A percentile compares a stretch with the other conserved stretches of the same genome.
These are phyloP conservation scores for Psilocybe azurescens DNA, from an alignment of 768 basidiomycete species.

Conservation along the genomic window DNA sequence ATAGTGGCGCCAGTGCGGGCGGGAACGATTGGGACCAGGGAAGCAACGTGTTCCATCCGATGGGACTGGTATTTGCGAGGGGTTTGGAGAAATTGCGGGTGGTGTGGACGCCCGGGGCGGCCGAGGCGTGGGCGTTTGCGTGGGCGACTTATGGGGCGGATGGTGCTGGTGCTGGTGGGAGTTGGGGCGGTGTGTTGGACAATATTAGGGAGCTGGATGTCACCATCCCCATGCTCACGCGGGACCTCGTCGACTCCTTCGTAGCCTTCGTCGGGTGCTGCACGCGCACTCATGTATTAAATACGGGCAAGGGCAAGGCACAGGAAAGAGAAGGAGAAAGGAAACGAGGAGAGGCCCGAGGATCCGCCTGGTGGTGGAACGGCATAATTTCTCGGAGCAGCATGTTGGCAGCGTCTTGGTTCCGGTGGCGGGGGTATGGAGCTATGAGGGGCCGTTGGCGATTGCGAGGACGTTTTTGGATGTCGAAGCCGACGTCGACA, in stretches of 20 bases:
- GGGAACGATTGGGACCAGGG: slow-evolving; percentile 5
- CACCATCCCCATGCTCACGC: slow-evolving; percentile 29
- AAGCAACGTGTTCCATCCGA: slow-evolving; percentile 18
- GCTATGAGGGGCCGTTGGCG: slow-evolving; percentile 32
- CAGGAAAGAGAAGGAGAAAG: no score
- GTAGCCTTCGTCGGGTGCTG: slow-evolving; percentile 27
- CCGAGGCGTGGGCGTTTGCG: slow-evolving; percentile 16
- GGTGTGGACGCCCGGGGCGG: slow-evolving; percentile 20
- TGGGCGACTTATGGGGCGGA: slow-evolving; percentile 4
- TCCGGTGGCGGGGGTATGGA: slow-evolving; percentile 28
- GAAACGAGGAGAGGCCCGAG: slow-evolving; percentile 20
- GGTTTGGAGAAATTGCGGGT: slow-evolving; percentile 20
- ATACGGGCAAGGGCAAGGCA: no score
- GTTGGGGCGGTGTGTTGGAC: slow-evolving; percentile 11
- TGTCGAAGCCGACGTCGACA: neutral
- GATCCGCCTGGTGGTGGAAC: slow-evolving; percentile 25
- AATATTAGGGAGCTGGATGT: slow-evolving; percentile 25
- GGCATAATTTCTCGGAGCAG: slow-evolving; percentile 33
- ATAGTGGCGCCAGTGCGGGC: slow-evolving; percentile 1
- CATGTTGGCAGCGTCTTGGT: slow-evolving; percentile 27
- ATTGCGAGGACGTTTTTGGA: slow-evolving; percentile 15
- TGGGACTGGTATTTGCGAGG: slow-evolving; percentile 20
- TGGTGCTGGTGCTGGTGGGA: no score
- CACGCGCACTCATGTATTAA: neutral
- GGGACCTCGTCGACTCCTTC: slow-evolving; percentile 33